phyloP scores from a whole-genome alignment of 1,139 yeast species.

The Pichia sp. region DNA sequence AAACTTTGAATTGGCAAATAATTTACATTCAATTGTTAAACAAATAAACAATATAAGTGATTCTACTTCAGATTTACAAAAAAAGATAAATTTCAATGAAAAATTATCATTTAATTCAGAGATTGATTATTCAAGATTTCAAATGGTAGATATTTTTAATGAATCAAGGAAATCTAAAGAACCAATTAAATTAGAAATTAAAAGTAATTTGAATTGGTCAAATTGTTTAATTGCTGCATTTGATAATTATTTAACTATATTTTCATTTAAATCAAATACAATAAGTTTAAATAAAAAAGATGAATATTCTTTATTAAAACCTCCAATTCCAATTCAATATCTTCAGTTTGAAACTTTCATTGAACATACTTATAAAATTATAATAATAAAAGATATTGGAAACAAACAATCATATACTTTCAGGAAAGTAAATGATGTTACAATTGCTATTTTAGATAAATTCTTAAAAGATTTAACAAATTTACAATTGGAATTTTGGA shows the following conservation, averaged over 20 bases:
- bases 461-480: constrained; percentile 21
- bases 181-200: constrained; percentile 22
- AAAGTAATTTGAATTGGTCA: constrained; percentile 19
- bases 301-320: constrained; percentile 17
- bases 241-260: constrained; percentile 27
- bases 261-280: constrained; percentile 16
- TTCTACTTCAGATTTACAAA: constrained; percentile 26
- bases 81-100: constrained; percentile 26
- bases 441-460: constrained; percentile 21
- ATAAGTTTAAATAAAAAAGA: constrained; percentile 14
- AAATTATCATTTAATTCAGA: constrained; percentile 22
- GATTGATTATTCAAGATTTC: constrained; percentile 24
- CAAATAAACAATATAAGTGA: constrained; percentile 25
- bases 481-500: constrained; percentile 20
- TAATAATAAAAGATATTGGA: constrained; percentile 22
- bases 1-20: constrained; percentile 7
- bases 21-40: constrained; percentile 14
- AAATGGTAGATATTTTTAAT: constrained; percentile 28
- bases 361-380: constrained; percentile 16
- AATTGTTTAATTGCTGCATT: constrained; percentile 20
- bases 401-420: constrained; percentile 16
- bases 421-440: constrained; percentile 18
- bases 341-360: constrained; percentile 14
- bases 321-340: constrained; percentile 28
- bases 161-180: constrained; percentile 22